Percentiles rank a stretch among this genome's conserved stretches.
These are phyloP conservation scores for Terana coerulea DNA, from an alignment of 768 basidiomycete species.

Conservation along the genomic window DNA sequence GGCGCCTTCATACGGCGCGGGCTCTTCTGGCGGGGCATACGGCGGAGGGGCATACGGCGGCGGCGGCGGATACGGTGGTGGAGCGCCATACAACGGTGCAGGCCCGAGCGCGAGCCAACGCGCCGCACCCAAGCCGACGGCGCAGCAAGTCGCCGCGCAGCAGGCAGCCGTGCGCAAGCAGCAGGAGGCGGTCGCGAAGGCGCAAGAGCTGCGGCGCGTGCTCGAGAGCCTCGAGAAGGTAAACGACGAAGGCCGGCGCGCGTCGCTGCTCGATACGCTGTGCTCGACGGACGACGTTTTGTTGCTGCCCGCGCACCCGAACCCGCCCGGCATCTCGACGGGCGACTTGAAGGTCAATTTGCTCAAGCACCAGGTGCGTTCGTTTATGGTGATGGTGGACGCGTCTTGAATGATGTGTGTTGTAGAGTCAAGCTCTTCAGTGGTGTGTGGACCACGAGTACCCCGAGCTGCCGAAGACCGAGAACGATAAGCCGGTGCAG, in stretches of 20 bases:
- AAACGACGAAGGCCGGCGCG: conserved; percentile 69
- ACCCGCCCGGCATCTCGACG: conserved; percentile 64
- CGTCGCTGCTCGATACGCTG: conserved; percentile 65
- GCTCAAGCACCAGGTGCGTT: conserved; percentile 73
- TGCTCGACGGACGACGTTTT: conserved; percentile 69
- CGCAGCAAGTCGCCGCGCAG: conserved; percentile 33
- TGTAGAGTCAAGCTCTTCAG: conserved; percentile 73
- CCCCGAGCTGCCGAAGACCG: conserved; percentile 64
- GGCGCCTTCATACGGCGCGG: background rate
- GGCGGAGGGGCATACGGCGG: background rate
- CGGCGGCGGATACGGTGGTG: background rate
- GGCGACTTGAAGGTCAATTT: conserved; percentile 71
- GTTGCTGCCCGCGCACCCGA: conserved; percentile 63
- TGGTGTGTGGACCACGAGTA: conserved; percentile 86
- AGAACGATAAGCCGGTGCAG: conserved; percentile 73
- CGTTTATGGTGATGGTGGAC: background rate
- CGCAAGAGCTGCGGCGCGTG: conserved; percentile 63
- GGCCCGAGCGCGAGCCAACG: conserved; percentile 8
- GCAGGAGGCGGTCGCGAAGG: conserved; percentile 53
- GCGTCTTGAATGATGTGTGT: background rate
- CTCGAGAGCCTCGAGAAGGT: conserved; percentile 69
- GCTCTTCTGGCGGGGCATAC: background rate
- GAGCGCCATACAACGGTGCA: background rate
- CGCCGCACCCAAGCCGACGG: background rate
- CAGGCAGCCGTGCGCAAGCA: conserved; percentile 34